phyloP scores from a whole-genome alignment of 352 stramenopile genomes.

The Peronospora farinosa region DNA sequence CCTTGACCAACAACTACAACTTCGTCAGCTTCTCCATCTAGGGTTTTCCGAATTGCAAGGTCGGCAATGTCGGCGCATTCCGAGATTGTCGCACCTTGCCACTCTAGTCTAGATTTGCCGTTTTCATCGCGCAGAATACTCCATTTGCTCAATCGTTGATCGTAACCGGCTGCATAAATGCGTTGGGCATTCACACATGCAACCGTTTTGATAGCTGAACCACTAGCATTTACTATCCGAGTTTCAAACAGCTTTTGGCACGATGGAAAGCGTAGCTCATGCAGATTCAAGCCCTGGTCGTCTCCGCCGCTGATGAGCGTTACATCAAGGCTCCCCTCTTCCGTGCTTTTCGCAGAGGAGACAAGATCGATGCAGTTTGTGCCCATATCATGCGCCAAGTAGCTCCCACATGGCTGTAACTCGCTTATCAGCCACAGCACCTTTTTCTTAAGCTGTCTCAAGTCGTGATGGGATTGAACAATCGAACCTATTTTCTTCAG shows the following conservation, averaged over 20 bases:
- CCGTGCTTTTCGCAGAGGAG: slow-evolving; percentile 13
- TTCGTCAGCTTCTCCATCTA: slow-evolving; percentile 7
- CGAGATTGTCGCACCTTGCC: slow-evolving; percentile 55
- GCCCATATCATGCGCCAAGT: slow-evolving; percentile 81
- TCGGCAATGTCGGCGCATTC: slow-evolving; percentile 81
- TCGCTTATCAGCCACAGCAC: slow-evolving; percentile 28
- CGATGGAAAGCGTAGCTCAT: slow-evolving; percentile 32
- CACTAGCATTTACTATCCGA: slow-evolving; percentile 56
- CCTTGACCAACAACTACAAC: slow-evolving; percentile 76
- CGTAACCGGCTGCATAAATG: slow-evolving; percentile 72
- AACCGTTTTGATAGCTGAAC: slow-evolving; percentile 76
- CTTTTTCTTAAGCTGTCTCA: slow-evolving; percentile 7
- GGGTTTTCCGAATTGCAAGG: slow-evolving; percentile 31
- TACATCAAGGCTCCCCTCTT: slow-evolving; percentile 27
- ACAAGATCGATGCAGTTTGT: slow-evolving; percentile 57
- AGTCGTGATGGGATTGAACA: slow-evolving; percentile 12
- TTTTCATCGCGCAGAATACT: slow-evolving; percentile 14
- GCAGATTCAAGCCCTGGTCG: slow-evolving; percentile 61
- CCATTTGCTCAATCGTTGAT: slow-evolving; percentile 82
- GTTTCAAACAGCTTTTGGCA: slow-evolving; percentile 32
- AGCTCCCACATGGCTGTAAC: slow-evolving; percentile 39
- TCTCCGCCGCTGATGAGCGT: slow-evolving; percentile 75
- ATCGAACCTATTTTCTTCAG: slow-evolving; percentile 19
- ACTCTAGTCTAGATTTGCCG: slow-evolving; percentile 29
- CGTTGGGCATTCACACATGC: slow-evolving; percentile 28